Base-by-base conservation (phyloP, 2,329 filamentous ascomycete species). In the Pseudogymnoascus verrucosus region DNA sequence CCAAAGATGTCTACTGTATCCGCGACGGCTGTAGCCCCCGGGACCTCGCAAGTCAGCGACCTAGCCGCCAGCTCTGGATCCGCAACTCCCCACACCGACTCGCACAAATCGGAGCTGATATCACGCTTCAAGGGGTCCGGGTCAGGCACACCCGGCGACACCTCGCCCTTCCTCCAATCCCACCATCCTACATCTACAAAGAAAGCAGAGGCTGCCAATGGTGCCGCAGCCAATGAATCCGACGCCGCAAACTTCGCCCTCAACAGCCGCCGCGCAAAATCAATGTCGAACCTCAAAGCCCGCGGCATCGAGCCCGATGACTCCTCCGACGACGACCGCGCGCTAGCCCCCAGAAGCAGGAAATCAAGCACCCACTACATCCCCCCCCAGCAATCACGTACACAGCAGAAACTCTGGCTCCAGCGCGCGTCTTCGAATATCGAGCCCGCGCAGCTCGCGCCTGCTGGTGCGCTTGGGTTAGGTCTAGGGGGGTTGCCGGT, bases 361-460 rank as follows among this genome's bases (percentile, higher is more conserved):
- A 71, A 73, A 19, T 68, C 68, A 14, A 70, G 67, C 5, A 64
- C 61, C 5, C 62, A 65, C 11, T 72, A 73, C 54, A 66, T 69
- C 26, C 69, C 69, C 3, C 67, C 69, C 1, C 71, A 85, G 65
- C 80, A 84, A 67, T 89, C 86, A 62, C 82, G 89, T 12, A 90
- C 87, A 1, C 88, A 91, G 74, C 88, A 91, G 73, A 91, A 91
- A 70, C 78, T 91, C 12, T 88, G 90, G 75, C 80, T 91, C 1
- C 88, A 91, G 71, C 83, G 89, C 39, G 88, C 87, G 31, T 89
- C 87, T 71, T 90, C 88, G 3, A 84, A 83, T 67, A 87, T 91
- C 59, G 88, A 91, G 68, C 85, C 85, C 0, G 77, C 82, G 31
- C 83, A 86, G 64, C 72, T 76, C 67, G 68, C 76, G 65, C 78